Conservation (phyloP, 208 protist species). For the Acanthamoeba triangularis region DNA sequence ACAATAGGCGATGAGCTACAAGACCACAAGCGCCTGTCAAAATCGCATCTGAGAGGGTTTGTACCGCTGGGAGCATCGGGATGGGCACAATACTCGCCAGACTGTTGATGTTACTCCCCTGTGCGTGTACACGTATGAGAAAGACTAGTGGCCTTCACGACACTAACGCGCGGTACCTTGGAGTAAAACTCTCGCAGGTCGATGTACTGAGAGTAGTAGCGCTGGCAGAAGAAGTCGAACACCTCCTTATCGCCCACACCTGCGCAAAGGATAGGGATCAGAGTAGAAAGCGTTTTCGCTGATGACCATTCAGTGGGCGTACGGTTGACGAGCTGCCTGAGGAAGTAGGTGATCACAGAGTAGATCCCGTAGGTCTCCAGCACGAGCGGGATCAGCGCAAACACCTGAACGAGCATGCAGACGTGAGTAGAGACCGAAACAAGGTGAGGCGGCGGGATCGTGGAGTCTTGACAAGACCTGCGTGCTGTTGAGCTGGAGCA, state of each 20-base stretch:
- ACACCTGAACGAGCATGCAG: not conserved
- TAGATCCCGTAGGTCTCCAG: slow-evolving; percentile 72
- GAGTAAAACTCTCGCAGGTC: slow-evolving; percentile 74
- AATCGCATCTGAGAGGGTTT: no score
- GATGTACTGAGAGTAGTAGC: slow-evolving; percentile 76
- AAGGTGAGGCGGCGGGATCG: not conserved
- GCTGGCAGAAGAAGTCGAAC: slow-evolving; percentile 64
- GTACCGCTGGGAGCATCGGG: slow-evolving; percentile 54
- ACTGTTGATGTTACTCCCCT: slow-evolving; percentile 39
- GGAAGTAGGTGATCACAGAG: slow-evolving; percentile 66
- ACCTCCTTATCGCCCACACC: not conserved
- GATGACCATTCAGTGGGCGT: no score
- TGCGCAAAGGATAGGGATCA: not conserved
- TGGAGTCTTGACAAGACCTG: no score
- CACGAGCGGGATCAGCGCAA: slow-evolving; percentile 59
- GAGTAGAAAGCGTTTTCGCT: no score
- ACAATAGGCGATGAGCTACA: not conserved
- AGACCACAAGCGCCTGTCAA: no score
- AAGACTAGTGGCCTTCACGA: no score
- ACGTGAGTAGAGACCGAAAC: no score
- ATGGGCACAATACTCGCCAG: slow-evolving; percentile 47
- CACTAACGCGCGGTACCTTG: slow-evolving; percentile 14
- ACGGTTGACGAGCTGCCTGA: slow-evolving; percentile 68
- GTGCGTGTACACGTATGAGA: no score
- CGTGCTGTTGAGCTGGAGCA: not conserved